Percentiles rank a stretch among this genome's conserved stretches.
phyloP scores from a whole-genome alignment of 495 filamentous ascomycete genomes.

The Pseudoneurospora amorphoporcata region DNA sequence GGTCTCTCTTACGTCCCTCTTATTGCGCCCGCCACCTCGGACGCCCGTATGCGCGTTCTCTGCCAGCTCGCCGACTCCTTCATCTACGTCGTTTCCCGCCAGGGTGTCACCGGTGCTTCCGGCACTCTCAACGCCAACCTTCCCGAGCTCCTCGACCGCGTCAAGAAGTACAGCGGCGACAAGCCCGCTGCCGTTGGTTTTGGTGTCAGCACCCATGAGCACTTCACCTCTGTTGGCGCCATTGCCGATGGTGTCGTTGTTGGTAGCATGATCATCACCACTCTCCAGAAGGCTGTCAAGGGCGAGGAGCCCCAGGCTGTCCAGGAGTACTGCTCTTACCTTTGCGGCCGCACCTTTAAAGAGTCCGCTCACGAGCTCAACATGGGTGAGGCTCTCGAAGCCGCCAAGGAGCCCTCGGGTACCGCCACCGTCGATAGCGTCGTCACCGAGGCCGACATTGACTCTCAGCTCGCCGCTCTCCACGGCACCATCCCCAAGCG shows the following conservation, averaged over 20 bases:
- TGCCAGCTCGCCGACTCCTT: conserved; percentile 98
- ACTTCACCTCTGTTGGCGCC: conserved; percentile 75
- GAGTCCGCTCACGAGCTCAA: conserved; percentile 47
- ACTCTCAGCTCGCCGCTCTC: conserved; percentile 34
- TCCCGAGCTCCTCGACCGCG: conserved; percentile 66
- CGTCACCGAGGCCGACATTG: conserved; percentile 31
- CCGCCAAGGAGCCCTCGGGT: conserved; percentile 40
- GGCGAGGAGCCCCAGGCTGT: conserved; percentile 66
- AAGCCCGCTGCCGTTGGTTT: conserved; percentile 88
- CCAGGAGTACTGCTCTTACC: conserved; percentile 72
- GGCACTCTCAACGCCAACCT: conserved; percentile 71
- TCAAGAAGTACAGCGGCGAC: conserved; percentile 88
- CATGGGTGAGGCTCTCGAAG: conserved; percentile 52
- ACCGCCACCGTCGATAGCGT: conserved; percentile 44
- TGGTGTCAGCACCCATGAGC: conserved; percentile 89
- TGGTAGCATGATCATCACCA: conserved; percentile 83
- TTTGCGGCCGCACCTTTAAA: conserved; percentile 55
- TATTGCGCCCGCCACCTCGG: conserved; percentile 90
- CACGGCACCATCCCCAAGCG: conserved; percentile 59
- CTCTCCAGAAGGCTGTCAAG: conserved; percentile 56
- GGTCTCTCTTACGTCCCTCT: conserved; percentile 90
- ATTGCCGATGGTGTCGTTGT: conserved; percentile 96
- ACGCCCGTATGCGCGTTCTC: conserved; percentile 82
- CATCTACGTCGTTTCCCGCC: conserved; percentile 96
- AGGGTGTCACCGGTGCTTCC: conserved; percentile 91